Conservation (phyloP, 2,329 filamentous ascomycete species). For the Fonsecaea multimorphosa region DNA sequence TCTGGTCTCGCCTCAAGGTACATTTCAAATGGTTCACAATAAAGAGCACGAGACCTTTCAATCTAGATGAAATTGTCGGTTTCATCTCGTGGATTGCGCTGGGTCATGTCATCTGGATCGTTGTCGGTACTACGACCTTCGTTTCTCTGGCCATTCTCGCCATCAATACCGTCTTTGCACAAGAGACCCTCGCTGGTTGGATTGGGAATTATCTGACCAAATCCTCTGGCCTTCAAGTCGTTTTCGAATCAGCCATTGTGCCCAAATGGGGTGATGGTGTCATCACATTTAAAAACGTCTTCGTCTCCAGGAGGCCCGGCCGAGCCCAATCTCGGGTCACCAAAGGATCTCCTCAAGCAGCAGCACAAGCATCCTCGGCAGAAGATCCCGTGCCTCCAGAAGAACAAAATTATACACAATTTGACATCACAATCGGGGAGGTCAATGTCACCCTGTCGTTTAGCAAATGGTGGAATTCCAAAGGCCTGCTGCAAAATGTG, state of each 20-base stretch:
- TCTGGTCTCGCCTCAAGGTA: slow-evolving; percentile 87
- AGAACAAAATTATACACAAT: slow-evolving; percentile 97
- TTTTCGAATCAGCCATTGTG: slow-evolving; percentile 97
- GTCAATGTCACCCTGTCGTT: slow-evolving; percentile 97
- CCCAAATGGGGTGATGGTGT: slow-evolving; percentile 95
- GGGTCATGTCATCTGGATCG: slow-evolving; percentile 91
- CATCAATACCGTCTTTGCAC: slow-evolving; percentile 95
- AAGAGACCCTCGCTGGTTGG: slow-evolving; percentile 93
- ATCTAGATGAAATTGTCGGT: slow-evolving; percentile 92
- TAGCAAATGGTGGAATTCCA: slow-evolving; percentile 98
- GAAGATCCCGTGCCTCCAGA: slow-evolving; percentile 60
- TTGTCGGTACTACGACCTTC: slow-evolving; percentile 97
- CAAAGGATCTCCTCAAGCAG: slow-evolving; percentile 85
- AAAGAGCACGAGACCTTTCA: slow-evolving; percentile 90
- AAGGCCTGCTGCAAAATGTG: slow-evolving; percentile 86
- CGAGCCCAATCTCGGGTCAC: slow-evolving; percentile 78
- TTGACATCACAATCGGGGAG: slow-evolving; percentile 91
- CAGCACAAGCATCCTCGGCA: slow-evolving; percentile 83
- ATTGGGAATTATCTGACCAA: slow-evolving; percentile 94
- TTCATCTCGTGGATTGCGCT: slow-evolving; percentile 95
- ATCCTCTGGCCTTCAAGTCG: slow-evolving; percentile 88
- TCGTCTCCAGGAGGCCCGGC: slow-evolving; percentile 88
- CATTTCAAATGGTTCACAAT: slow-evolving; percentile 99
- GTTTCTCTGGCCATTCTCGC: slow-evolving; percentile 88
- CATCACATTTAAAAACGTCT: slow-evolving; percentile 95